These are phyloP conservation scores for Alloteropsis semialata DNA, from an alignment of 176 grass and related monocot genomes.

Conservation along the genomic window DNA sequence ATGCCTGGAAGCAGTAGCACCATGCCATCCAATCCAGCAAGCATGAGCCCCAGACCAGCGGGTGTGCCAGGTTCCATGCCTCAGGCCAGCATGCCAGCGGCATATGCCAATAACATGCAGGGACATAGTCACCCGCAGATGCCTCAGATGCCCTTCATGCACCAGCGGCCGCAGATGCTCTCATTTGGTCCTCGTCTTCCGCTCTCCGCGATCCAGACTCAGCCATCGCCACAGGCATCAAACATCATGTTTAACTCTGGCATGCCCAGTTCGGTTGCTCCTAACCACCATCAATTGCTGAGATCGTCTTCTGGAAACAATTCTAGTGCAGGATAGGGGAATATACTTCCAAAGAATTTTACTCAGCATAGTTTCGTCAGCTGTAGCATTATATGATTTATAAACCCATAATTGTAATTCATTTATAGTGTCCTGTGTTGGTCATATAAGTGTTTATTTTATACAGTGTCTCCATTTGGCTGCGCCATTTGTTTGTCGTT, in stretches of 20 bases:
- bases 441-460: neutral
- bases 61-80: constrained; percentile 28
- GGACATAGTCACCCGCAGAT: constrained; percentile 61
- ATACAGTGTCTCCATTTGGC: neutral
- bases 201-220: constrained; percentile 56
- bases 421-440: constrained; percentile 8
- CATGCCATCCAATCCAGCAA: constrained; percentile 26
- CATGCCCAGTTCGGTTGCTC: constrained; percentile 28
- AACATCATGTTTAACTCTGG: constrained; percentile 62
- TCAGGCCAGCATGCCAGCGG: constrained; percentile 26
- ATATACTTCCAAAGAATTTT: neutral
- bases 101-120: constrained; percentile 37
- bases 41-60: constrained; percentile 40
- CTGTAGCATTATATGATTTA: constrained; percentile 38
- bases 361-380: neutral
- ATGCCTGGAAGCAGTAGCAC: constrained; percentile 27
- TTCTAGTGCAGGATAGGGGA: constrained; percentile 57
- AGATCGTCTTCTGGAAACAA: constrained; percentile 71
- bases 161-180: constrained; percentile 70
- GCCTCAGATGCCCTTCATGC: constrained; percentile 61
- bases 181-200: constrained; percentile 66
- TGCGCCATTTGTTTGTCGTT: neutral
- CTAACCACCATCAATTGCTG: constrained; percentile 65
- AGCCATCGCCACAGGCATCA: constrained; percentile 26
- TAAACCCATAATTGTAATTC: constrained; percentile 30